Base-by-base conservation (phyloP, 192 early-diverging fungal species). In the Coemansia sp. region DNA sequence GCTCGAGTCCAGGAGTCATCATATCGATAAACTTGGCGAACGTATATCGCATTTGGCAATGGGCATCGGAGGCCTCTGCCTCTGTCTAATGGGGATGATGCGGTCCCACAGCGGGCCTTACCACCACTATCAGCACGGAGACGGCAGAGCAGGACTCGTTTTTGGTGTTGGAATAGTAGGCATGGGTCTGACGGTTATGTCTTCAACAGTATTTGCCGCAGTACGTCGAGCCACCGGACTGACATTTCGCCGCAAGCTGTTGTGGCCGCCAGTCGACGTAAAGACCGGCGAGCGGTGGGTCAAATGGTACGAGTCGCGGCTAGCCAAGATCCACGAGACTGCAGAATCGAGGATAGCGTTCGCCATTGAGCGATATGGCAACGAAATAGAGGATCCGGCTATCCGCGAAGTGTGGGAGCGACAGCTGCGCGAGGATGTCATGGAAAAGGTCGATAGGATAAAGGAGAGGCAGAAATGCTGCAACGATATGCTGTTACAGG, bases 141-240 rank as follows among this genome's bases (percentile, higher is more conserved):
- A 37, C 15, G 4, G 36, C 57, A 17, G 38, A 48, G 31, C 39
- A 8, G 44, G 75, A 1, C 27, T 76, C 1, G 71, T 71, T 39
- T 64, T 70, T 5, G 41, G 69, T 23, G 67, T 50, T n/a, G 34
- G 63, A 5, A 8, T 75, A 17, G 21, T 55, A 25, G 29, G 68
- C 45, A 21, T 69, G 2, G 34, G 65, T 14, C 3, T 78, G 3
- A 15, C 62, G 0, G 42, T 41, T 3, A 19, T 69, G 7, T 69
- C 69, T 9, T 80, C 78, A 10, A 58, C 67, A 0, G 60, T 80
- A 5, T 58, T 80, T 29, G 78, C 78, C 1, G 78, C 69, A 4
- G 65, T 75, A 4, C 78, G 78, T 17, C 69, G 78, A 6, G 63
- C 69, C 6, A 80, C 78, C 3, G 78, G 78, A 0, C 69, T 80